Percentiles rank a stretch among this genome's conserved stretches.
phyloP scores from a whole-genome alignment of 176 grass and related monocot genomes.

The Hsuehochloa calcarea region DNA sequence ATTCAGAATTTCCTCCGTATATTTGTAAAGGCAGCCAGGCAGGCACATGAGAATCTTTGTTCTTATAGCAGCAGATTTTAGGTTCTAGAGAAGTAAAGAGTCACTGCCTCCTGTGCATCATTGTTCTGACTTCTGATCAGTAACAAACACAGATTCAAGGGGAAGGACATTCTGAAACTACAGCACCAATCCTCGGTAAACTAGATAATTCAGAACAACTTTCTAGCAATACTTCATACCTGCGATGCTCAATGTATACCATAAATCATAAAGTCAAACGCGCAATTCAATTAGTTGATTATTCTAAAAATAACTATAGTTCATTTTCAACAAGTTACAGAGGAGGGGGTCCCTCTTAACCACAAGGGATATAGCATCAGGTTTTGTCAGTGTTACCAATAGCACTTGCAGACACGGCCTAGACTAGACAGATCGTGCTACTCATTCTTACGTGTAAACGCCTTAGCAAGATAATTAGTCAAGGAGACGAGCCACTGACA shows the following conservation, averaged over 20 bases:
- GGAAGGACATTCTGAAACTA: background rate
- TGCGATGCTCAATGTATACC: background rate
- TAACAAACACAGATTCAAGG: background rate
- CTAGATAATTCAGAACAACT: background rate
- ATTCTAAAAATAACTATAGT: background rate
- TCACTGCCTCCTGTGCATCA: background rate
- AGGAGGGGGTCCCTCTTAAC: background rate
- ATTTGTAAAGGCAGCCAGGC: no score
- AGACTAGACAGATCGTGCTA: slow-evolving; percentile 3
- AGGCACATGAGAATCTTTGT: no score
- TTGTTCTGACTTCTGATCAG: background rate
- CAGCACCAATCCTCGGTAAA: background rate
- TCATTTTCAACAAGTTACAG: background rate
- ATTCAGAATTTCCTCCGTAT: no score
- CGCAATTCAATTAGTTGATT: no score
- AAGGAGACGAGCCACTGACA: slow-evolving; percentile 72
- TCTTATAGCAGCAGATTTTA: background rate
- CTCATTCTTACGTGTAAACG: slow-evolving; percentile 49
- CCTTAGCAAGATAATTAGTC: slow-evolving; percentile 31
- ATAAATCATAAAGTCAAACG: background rate
- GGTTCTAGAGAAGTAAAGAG: background rate
- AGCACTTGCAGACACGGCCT: background rate
- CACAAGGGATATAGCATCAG: background rate
- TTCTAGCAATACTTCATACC: background rate
- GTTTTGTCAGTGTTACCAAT: background rate